A percentile compares a stretch with the other conserved stretches of the same genome.
phyloP scores from a whole-genome alignment of 495 filamentous ascomycete genomes.

The Penicillium atrosanguineum region DNA sequence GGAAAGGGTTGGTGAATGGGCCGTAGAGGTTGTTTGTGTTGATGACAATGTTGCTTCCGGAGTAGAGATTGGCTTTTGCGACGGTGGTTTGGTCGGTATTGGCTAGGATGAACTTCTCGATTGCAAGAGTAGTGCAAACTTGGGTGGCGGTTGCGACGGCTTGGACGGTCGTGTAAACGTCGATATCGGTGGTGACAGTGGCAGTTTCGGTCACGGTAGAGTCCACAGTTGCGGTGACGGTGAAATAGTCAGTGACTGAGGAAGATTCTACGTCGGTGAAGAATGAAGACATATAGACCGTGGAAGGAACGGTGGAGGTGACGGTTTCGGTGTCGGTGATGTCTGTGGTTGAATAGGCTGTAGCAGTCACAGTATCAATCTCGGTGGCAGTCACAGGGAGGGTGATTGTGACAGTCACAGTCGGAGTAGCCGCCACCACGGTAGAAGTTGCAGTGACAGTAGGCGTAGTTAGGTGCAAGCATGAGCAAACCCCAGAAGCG shows the following conservation, averaged over 20 bases:
- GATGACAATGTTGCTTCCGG: neutral
- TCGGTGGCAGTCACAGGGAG: neutral
- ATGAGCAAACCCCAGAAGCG: no score
- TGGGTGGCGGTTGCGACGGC: neutral
- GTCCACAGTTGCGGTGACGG: neutral
- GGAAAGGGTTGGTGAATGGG: slow-evolving; percentile 4
- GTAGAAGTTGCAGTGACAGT: neutral
- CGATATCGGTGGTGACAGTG: neutral
- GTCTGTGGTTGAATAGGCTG: neutral
- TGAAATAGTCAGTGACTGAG: neutral
- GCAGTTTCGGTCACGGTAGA: neutral
- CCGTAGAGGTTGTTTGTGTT: neutral
- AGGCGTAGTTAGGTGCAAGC: neutral
- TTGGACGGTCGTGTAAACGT: neutral
- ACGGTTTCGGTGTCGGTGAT: neutral
- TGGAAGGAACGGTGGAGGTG: neutral
- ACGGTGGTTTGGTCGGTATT: slow-evolving; percentile 4
- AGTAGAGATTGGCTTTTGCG: slow-evolving; percentile 1
- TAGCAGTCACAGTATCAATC: neutral
- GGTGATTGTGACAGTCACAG: neutral
- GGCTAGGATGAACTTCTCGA: slow-evolving; percentile 1
- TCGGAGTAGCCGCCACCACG: neutral
- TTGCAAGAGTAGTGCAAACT: slow-evolving; percentile 1
- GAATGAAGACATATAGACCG: neutral
- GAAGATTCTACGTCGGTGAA: neutral